Percentiles rank a stretch among this genome's conserved stretches.
Evolutionary conservation across 164 flowering plant genomes (phyloP).

Genomic region (Sextonia rubra): DNA sequence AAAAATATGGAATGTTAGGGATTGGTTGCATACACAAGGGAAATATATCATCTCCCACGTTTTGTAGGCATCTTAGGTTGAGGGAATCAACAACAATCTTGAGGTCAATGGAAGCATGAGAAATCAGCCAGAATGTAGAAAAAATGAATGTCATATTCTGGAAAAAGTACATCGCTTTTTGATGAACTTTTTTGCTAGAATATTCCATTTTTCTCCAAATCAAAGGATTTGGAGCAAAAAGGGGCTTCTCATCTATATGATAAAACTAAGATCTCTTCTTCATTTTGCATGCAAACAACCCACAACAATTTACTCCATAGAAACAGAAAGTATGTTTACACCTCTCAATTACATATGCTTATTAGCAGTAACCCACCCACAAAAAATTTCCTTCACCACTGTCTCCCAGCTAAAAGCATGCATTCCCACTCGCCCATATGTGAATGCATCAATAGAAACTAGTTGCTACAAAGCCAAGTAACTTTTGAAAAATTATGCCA

Average conservation of each 20-base stretch:
- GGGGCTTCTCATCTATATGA: neutral
- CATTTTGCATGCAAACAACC: neutral
- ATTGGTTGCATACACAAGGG: neutral
- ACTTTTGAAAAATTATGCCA: neutral
- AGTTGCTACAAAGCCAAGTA: neutral
- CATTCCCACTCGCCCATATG: neutral
- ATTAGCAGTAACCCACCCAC: neutral
- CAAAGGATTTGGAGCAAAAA: neutral
- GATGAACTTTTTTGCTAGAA: no score
- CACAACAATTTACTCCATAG: neutral
- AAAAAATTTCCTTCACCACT: neutral
- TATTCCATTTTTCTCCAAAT: neutral
- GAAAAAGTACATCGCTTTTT: no score
- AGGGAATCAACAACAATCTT: neutral
- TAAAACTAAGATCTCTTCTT: neutral
- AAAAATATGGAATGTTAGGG: neutral
- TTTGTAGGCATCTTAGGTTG: neutral
- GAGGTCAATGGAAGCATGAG: neutral
- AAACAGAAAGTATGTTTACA: neutral
- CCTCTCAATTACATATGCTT: neutral
- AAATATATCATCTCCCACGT: neutral
- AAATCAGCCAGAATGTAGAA: neutral
- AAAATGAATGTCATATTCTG: no score
- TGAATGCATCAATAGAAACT: neutral
- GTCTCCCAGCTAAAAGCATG: neutral